Evolutionary conservation across 2,329 filamentous ascomycete genomes (phyloP), one percentile per base, ranked within the genome.

Genomic region (Apiospora kogelbergensis): DNA sequence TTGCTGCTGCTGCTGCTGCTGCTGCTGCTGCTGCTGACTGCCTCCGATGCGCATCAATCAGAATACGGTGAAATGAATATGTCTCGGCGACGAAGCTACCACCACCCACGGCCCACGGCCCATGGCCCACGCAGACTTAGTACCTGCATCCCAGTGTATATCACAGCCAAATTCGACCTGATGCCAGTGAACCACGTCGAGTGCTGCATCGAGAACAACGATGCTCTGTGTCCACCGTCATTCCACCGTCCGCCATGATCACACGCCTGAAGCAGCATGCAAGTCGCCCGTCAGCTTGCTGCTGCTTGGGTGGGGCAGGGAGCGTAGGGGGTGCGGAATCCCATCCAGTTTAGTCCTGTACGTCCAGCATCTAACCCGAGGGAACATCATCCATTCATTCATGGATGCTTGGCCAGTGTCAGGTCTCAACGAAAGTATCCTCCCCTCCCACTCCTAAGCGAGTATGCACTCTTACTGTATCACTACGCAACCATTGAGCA

Each of bases 31-130:
- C 48, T 57, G 48, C 48, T 33, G 26, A 57, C 53, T 60, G 30
- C 53, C 53, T 30, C 30, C 30, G 53, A 60, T 60, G 53, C 53
- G 53, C 53, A 60, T 60, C 53, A 60, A 60, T 60, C 53, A 60
- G 42, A 33, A 37, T 13, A 33, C 53, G 53, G 53, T n/a, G 30
- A 60, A 37, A 37, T 60, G 30, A 37, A 30, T 37, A 17, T 60
- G 53, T 37, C 53, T 60, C 53, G 33, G 53, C 20, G n/a, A 60
- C 17, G 53, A 37, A 60, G 30, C 30, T n/a, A n/a, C 26, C 53
- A 20, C 53, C n/a, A n/a, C n/a, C n/a, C n/a, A n/a, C n/a, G n/a
- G n/a, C n/a, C n/a, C n/a, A n/a, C n/a, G n/a, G n/a, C n/a, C 30
- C 53, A 37, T 24, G 24, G 48, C 33, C 33, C 40, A 42, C 40